Conservation (phyloP, 768 basidiomycete genomes). For the Termitomyces sp. region DNA sequence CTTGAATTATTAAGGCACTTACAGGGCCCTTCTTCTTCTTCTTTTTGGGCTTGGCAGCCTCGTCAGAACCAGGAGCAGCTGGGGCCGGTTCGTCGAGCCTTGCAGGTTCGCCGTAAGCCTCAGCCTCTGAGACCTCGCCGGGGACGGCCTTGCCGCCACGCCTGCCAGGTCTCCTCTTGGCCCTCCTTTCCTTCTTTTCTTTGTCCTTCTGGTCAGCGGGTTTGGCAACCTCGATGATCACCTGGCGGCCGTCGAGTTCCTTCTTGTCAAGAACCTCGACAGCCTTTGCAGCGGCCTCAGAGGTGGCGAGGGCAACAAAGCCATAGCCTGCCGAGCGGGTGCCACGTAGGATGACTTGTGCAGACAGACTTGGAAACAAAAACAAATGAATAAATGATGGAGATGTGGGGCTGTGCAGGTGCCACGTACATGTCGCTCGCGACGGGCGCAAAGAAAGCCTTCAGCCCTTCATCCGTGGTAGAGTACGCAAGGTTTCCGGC, state of each 20-base stretch:
- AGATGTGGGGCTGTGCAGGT: slow-evolving; percentile 42
- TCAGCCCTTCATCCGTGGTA: slow-evolving; percentile 93
- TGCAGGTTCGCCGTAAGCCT: slow-evolving; percentile 76
- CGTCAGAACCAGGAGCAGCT: slow-evolving; percentile 52
- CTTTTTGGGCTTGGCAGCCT: slow-evolving; percentile 81
- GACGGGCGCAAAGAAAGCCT: slow-evolving; percentile 89
- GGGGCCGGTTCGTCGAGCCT: slow-evolving; percentile 50
- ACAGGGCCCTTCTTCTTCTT: slow-evolving; percentile 74
- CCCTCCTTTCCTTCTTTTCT: slow-evolving; percentile 74
- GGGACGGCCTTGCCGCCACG: slow-evolving; percentile 85
- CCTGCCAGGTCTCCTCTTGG: slow-evolving; percentile 80
- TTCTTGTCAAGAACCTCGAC: slow-evolving; percentile 83
- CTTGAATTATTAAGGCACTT: slow-evolving; percentile 24
- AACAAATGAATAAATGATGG: slow-evolving; percentile 22
- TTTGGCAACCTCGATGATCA: slow-evolving; percentile 93
- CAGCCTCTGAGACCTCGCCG: slow-evolving; percentile 87
- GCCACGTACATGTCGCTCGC: slow-evolving; percentile 80
- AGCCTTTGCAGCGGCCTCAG: slow-evolving; percentile 83
- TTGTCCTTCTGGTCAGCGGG: slow-evolving; percentile 84
- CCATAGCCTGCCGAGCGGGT: slow-evolving; percentile 88
- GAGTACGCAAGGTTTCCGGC: slow-evolving; percentile 94
- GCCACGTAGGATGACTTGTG: slow-evolving; percentile 84
- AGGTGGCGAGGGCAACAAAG: slow-evolving; percentile 80
- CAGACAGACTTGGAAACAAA: slow-evolving; percentile 56
- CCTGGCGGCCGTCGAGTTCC: slow-evolving; percentile 84